phyloP scores from a whole-genome alignment of 2,329 filamentous ascomycete genomes.

The Epichloe amarillans region DNA sequence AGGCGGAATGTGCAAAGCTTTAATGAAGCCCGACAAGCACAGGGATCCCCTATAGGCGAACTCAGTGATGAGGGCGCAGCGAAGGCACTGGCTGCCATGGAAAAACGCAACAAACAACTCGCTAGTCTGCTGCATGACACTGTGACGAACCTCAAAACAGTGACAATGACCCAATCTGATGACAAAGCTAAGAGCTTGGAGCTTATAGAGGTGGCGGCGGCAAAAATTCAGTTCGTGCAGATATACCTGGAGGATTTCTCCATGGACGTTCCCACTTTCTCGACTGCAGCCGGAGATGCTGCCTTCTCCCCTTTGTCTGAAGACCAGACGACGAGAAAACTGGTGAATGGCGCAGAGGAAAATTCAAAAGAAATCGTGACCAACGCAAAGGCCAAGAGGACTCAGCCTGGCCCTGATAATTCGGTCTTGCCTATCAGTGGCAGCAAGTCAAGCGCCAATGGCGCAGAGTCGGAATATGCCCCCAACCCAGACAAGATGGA shows the following conservation, averaged over 20 bases:
- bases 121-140: conserved; percentile 56
- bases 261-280: conserved; percentile 29
- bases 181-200: conserved; percentile 37
- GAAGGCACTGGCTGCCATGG: conserved; percentile 35
- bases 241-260: conserved; percentile 46
- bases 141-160: conserved; percentile 46
- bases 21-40: conserved; percentile 39
- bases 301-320: background rate
- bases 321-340: background rate
- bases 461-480: background rate
- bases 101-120: conserved; percentile 52
- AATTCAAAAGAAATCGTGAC: background rate
- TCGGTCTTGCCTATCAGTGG: background rate
- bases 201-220: conserved; percentile 43
- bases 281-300: background rate
- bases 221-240: conserved; percentile 53
- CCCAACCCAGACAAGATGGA: background rate
- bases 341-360: background rate
- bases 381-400: background rate
- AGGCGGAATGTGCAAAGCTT: conserved; percentile 59
- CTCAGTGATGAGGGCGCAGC: conserved; percentile 21
- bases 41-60: conserved; percentile 23
- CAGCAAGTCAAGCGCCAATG: background rate
- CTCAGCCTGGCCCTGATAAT: background rate
- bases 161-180: conserved; percentile 37